phyloP scores from a whole-genome alignment of 768 basidiomycete species.

The Amanita jacksonii region DNA sequence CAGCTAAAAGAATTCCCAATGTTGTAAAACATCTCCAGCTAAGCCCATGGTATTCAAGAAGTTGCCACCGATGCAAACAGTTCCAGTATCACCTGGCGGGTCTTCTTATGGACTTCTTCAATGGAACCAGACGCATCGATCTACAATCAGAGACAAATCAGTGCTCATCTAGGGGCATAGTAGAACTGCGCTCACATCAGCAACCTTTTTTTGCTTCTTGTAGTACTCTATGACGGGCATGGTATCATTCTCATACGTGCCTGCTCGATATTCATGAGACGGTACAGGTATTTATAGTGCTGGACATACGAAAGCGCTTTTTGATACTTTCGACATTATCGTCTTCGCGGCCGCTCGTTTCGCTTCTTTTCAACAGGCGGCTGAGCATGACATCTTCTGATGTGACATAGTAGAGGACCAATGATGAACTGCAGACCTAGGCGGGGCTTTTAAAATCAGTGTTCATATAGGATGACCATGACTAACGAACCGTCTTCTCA shows the following conservation, averaged over 20 bases:
- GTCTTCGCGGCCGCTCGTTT: conserved; percentile 93
- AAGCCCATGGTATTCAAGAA: too few relatives aligned
- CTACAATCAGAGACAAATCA: conserved; percentile 24
- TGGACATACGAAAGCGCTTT: conserved; percentile 83
- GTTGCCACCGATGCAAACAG: conserved; percentile 12
- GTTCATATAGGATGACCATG: conserved; percentile 7
- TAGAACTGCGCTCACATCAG: conserved; percentile 45
- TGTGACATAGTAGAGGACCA: conserved; percentile 81
- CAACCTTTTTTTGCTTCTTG: conserved; percentile 54
- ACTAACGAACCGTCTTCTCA: conserved; percentile 59
- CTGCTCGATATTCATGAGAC: conserved; percentile 38
- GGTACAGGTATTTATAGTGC: not conserved
- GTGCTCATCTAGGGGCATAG: not conserved
- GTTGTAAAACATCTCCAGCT: too few relatives aligned
- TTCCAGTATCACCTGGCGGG: conserved; percentile 39
- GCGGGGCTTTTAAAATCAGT: not conserved
- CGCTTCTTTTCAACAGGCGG: conserved; percentile 80
- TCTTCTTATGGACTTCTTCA: conserved; percentile 61
- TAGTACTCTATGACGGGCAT: conserved; percentile 95
- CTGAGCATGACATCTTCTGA: conserved; percentile 81
- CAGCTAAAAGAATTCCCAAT: too few relatives aligned
- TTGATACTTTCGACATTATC: conserved; percentile 92
- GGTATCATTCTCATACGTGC: conserved; percentile 76
- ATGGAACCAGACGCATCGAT: conserved; percentile 60
- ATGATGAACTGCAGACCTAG: conserved; percentile 72